Evolutionary conservation across 1,139 yeast genomes (phyloP), one percentile per base, ranked within the genome.

Genomic region (Kurtzmaniella quercitrusa): DNA sequence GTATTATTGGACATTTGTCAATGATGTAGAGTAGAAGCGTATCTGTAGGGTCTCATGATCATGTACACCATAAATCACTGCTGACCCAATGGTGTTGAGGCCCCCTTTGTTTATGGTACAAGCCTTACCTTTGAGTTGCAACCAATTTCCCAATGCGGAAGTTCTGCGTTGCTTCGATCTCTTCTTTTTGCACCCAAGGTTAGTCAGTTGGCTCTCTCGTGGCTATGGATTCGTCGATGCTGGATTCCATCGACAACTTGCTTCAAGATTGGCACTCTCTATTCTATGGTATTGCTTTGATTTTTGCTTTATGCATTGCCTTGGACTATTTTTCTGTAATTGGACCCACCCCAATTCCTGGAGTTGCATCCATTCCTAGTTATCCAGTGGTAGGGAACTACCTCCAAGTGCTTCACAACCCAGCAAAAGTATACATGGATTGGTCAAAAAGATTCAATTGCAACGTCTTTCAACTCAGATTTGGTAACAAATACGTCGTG

Each of bases 401-500:
- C 6, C 63, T 73, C 43, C 79, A 75, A 44, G 66, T 79, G 1
- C 59, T 70, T 24, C 46, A 63, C 14, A 73, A 79, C 47, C 87
- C 89, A 0, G 75, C 88, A 2, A 44, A 67, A 37, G 64, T 65
- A 3, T 83, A 75, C 56, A 51, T 63, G 48, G 49, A 59, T n/a
- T 80, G 89, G 84, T 51, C 75, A 0, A 44, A 60, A 18, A 46
- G 50, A 16, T 73, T 74, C 50, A 72, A 77, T 0, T 66, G 41
- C 1, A 45, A 75, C 2, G 73, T 84, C 1, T 84, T 75, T 54
- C 93, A 85, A 53, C 68, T 85, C 25, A 62, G 85, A 39, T 59
- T 85, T 44, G 95, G 95, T 0, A 63, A 60, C 23, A 67, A 63
- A 42, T 65, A 77, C 10, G 75, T 82, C 0, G 71, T 86, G 8